These are phyloP conservation scores for Sporobolus alterniflorus DNA, from an alignment of 202 grass and related monocot species.

Conservation along the genomic window DNA sequence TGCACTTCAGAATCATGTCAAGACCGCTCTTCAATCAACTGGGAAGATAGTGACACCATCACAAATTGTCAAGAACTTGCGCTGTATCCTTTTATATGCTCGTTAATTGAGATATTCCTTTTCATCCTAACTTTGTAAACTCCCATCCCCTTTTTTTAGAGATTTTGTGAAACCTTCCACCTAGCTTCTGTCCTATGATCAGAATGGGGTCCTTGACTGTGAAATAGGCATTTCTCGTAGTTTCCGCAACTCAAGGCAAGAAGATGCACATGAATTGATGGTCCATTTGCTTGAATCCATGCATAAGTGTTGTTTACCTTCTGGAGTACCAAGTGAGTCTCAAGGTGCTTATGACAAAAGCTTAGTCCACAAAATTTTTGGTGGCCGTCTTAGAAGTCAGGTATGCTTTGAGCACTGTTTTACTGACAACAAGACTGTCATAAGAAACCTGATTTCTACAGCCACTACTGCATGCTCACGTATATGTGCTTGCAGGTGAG, in stretches of 20 bases:
- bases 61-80: conserved; percentile 81
- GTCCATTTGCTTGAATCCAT: conserved; percentile 98
- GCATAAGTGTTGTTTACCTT: conserved; percentile 97
- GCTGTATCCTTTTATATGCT: conserved; percentile 66
- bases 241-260: conserved; percentile 93
- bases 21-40: conserved; percentile 76
- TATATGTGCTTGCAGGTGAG: conserved; percentile 73
- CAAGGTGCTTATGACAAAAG: conserved; percentile 95
- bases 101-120: conserved; percentile 7
- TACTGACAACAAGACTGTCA: background rate
- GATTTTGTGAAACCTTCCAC: background rate
- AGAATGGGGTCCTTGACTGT: conserved; percentile 46
- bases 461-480: conserved; percentile 19
- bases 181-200: background rate
- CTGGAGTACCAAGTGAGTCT: conserved; percentile 83
- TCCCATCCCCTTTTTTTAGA: background rate
- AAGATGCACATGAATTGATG: conserved; percentile 99
- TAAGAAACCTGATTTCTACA: conserved; percentile 2
- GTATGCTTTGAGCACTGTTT: conserved; percentile 45
- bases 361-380: conserved; percentile 98
- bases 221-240: conserved; percentile 84
- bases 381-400: conserved; percentile 90
- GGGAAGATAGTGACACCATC: conserved; percentile 91
- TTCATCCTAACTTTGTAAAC: background rate
- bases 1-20: conserved; percentile 97